Base-by-base conservation (phyloP, 2,329 filamentous ascomycete genomes). In the Fusarium siculi region DNA sequence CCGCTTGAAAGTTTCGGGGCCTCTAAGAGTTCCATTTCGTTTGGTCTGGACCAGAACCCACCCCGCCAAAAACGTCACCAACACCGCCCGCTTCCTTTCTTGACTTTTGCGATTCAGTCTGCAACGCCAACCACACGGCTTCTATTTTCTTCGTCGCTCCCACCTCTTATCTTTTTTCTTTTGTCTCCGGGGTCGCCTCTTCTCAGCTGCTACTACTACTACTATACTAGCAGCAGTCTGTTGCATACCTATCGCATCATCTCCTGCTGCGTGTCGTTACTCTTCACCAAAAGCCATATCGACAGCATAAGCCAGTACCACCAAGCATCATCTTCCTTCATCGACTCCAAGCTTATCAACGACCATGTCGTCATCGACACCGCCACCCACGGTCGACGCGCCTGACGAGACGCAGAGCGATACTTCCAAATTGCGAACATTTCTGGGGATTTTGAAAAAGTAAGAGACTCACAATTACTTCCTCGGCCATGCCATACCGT, bases 361-460 rank as follows among this genome's bases (percentile, higher is more conserved):
- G 71, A 79, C 69, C 70, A 82, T 83, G 83, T 80, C 83, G 80
- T 81, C 82, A 75, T 80, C 82, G 74, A 72, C 79, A 74, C 75
- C 78, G 68, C 80, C 76, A 61, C 77, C 77, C 55, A 77, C 71
- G 63, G 77, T 77, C 70, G 81, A 81, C 40, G 70, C 80, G 37
- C 75, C 82, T 21, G 86, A 87, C 63, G 86, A 87, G 74, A 73
- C 80, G 30, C 86, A 87, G 74, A 95, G 93, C 84, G 95, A 98
- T 66, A 91, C 90, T 74, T 96, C 93, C 74, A 97, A 97, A 87
- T 86, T 98, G 79, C 93, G 91, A 84, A 97, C 94, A 3, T 97
- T 98, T 79, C 83, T 98, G 70, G 90, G 91, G 60, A 97, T 98
- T 76, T 84, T 98, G 79, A 92, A 92, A 84, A 97, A 93, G 94